Base-by-base conservation (phyloP, 2,329 filamentous ascomycete species). In the Xylariaceae sp. region DNA sequence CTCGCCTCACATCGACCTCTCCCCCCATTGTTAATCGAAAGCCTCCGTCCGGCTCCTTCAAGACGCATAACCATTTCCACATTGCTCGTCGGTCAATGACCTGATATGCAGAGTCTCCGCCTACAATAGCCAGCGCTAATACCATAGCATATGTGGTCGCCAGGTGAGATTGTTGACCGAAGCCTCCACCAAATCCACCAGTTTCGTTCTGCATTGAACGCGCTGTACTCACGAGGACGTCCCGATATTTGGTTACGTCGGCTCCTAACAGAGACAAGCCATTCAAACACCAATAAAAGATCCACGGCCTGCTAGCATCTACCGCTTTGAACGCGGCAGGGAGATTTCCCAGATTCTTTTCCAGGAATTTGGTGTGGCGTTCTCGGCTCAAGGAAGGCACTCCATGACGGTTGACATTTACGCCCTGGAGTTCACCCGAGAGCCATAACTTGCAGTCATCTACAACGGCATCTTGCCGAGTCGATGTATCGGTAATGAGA, bases 171-270 rank as follows among this genome's bases (percentile, higher is more conserved):
- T 84, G 80, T 70, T 97, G 94, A 23, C 93, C 92, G 71, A 92
- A 88, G n/a, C 94, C 92, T 59, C 93, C 94, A 46, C 92, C 94
- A 70, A 96, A 96, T 2, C 94, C 94, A 44, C 94, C 94, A 13
- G 79, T 80, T 18, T 78, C 72, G 71, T 97, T 95, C 74, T 97
- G 94, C 73, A 93, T 86, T 37, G 90, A 84, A 41, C 80, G 81
- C 44, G 94, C 86, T 6, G 92, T 97, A 55, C 85, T 82, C 44
- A 89, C 76, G 53, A 93, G 83, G 73, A 82, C 80, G 60, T 88
- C 76, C 50, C 87, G 83, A 71, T 91, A 93, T 32, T 84, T 72
- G 26, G 73, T 73, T 41, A 83, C 77, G 69, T 96, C 90, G 67
- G 92, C 84, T 41, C 91, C 92, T 43, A 99, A 76, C 27, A 92